Percentiles rank a stretch among this genome's conserved stretches.
Evolutionary conservation across 139 green algal species (phyloP).

Genomic region (Bryopsis sp.): DNA sequence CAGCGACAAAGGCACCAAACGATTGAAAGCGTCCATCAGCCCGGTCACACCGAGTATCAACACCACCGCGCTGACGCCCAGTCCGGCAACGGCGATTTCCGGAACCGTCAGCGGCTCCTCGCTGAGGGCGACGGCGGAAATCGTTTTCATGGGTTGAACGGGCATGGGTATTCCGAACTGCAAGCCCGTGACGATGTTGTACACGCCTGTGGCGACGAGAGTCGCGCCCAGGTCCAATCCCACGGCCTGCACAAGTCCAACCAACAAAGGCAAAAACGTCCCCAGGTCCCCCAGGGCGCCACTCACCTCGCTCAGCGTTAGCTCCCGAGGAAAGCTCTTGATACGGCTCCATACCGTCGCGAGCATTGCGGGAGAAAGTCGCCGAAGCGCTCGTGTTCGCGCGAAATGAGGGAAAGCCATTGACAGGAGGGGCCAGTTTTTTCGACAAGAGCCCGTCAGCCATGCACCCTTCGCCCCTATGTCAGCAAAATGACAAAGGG

Average conservation of each 20-base stretch:
- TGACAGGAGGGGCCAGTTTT: too few relatives aligned
- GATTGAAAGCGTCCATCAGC: constrained; percentile 40
- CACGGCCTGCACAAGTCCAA: constrained; percentile 40
- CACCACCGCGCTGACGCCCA: constrained; percentile 46
- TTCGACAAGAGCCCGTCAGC: too few relatives aligned
- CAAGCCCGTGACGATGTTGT: constrained; percentile 58
- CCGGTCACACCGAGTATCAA: constrained; percentile 45
- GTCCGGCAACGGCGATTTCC: constrained; percentile 48
- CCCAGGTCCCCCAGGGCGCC: constrained; percentile 63
- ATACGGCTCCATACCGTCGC: too few relatives aligned
- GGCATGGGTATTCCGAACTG: constrained; percentile 49
- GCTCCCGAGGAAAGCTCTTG: background rate
- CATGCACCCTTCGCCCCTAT: too few relatives aligned
- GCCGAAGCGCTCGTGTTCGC: too few relatives aligned
- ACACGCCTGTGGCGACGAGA: constrained; percentile 61
- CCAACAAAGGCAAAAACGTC: constrained; percentile 60
- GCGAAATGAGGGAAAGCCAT: too few relatives aligned
- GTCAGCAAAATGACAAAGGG: too few relatives aligned
- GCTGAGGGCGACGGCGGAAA: constrained; percentile 58
- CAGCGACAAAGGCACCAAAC: constrained; percentile 27
- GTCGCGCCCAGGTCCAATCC: constrained; percentile 66
- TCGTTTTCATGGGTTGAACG: constrained; percentile 78
- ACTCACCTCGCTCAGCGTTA: constrained; percentile 31
- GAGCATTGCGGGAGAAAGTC: too few relatives aligned
- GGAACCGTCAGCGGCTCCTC: constrained; percentile 34